These are phyloP conservation scores for Pseudomicrostroma phylloplanum DNA, from an alignment of 1,284 basidiomycete species.

Conservation along the genomic window DNA sequence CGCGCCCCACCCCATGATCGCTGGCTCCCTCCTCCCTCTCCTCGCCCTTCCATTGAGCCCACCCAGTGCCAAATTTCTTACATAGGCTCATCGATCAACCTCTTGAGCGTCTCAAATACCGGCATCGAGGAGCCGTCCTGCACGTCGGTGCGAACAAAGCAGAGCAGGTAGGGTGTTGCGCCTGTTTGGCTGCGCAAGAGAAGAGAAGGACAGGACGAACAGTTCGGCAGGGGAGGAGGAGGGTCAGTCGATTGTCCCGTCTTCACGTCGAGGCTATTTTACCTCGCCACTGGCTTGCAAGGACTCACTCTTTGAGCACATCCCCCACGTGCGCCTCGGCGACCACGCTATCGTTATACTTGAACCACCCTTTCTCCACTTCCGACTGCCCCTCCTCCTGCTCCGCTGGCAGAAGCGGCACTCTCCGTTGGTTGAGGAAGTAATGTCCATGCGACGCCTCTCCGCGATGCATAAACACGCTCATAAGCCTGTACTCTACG, in stretches of 20 bases:
- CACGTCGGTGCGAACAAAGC: slow-evolving; percentile 33
- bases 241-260: no score
- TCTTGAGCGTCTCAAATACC: slow-evolving; percentile 10
- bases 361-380: slow-evolving; percentile 29
- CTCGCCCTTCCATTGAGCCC: no score
- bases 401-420: neutral
- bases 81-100: slow-evolving; percentile 7
- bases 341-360: slow-evolving; percentile 43
- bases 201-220: no score
- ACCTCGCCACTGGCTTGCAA: no score
- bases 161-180: slow-evolving; percentile 47
- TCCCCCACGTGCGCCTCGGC: slow-evolving; percentile 21
- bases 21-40: no score
- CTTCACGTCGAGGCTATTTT: no score
- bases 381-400: neutral
- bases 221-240: no score
- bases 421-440: slow-evolving; percentile 38
- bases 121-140: slow-evolving; percentile 12
- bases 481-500: slow-evolving; percentile 80
- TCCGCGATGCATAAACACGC: slow-evolving; percentile 86
- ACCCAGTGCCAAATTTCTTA: neutral
- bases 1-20: no score
- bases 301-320: slow-evolving; percentile 35
- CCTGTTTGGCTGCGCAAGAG: slow-evolving; percentile 23
- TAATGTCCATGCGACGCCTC: slow-evolving; percentile 49